phyloP scores from a whole-genome alignment of 83 land plant species.

The Picea abies region DNA sequence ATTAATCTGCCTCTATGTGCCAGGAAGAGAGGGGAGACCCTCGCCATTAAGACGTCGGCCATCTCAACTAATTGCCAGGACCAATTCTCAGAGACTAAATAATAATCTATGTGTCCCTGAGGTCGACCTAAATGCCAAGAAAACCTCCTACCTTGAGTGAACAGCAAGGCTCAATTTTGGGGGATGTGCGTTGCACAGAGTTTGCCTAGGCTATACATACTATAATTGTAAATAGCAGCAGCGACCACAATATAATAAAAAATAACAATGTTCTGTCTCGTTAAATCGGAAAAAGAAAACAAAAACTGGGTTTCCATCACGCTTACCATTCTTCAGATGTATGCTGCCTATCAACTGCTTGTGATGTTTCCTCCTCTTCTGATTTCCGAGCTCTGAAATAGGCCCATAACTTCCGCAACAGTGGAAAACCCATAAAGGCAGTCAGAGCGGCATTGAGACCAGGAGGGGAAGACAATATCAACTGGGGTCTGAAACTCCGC shows the following conservation, averaged over 20 bases:
- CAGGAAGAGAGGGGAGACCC: too few relatives aligned
- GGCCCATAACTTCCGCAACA: conserved; percentile 6
- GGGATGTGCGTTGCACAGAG: background rate
- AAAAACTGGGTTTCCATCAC: too few relatives aligned
- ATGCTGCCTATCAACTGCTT: background rate
- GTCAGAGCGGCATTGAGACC: conserved; percentile 6
- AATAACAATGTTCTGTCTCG: background rate
- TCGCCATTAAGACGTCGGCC: background rate
- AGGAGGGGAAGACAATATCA: background rate
- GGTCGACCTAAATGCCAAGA: background rate
- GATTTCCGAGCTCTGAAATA: conserved; percentile 5
- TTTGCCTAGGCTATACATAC: background rate
- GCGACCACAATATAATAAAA: background rate
- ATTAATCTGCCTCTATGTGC: too few relatives aligned
- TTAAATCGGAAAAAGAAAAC: background rate
- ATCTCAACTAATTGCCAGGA: background rate
- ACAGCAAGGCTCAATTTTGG: background rate
- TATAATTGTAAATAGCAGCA: background rate
- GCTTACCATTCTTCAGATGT: conserved; percentile 10
- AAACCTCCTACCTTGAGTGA: background rate
- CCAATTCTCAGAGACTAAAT: background rate
- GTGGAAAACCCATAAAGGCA: conserved; percentile 8
- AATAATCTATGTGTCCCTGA: background rate
- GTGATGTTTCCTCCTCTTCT: background rate
- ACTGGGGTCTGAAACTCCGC: conserved; percentile 1